phyloP scores from a whole-genome alignment of 768 basidiomycete species.

The Mycena galericulata region DNA sequence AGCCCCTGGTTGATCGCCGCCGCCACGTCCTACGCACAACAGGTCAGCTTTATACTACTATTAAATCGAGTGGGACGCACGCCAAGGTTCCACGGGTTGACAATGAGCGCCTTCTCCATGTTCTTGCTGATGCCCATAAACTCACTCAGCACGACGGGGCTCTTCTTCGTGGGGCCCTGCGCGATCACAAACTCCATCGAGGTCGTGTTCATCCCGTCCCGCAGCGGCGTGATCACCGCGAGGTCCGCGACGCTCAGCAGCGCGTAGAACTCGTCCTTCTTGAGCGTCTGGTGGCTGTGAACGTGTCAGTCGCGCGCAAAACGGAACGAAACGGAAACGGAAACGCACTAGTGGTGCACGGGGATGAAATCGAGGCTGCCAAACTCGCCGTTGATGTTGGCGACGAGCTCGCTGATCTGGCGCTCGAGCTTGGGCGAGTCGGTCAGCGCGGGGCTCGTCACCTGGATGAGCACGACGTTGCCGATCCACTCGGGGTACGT shows the following conservation, averaged over 20 bases:
- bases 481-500: slow-evolving; percentile 97
- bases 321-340: neutral
- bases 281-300: slow-evolving; percentile 92
- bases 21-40: slow-evolving; percentile 73
- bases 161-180: slow-evolving; percentile 85
- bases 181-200: slow-evolving; percentile 98
- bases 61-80: slow-evolving; percentile 55
- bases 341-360: slow-evolving; percentile 94
- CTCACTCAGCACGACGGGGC: slow-evolving; percentile 92
- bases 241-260: slow-evolving; percentile 93
- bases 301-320: neutral
- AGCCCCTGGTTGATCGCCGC: slow-evolving; percentile 92
- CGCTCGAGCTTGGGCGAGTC: slow-evolving; percentile 95
- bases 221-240: slow-evolving; percentile 93
- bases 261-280: slow-evolving; percentile 98
- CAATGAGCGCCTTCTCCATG: slow-evolving; percentile 89
- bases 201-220: slow-evolving; percentile 99
- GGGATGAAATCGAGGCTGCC: slow-evolving; percentile 96
- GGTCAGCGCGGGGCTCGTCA: slow-evolving; percentile 92
- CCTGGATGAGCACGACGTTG: slow-evolving; percentile 89
- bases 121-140: slow-evolving; percentile 98
- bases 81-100: slow-evolving; percentile 97
- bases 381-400: slow-evolving; percentile 95
- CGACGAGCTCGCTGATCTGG: slow-evolving; percentile 92
- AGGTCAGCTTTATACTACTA: neutral